Conservation (phyloP, 768 basidiomycete species). For the Kwoniella shandongensis region DNA sequence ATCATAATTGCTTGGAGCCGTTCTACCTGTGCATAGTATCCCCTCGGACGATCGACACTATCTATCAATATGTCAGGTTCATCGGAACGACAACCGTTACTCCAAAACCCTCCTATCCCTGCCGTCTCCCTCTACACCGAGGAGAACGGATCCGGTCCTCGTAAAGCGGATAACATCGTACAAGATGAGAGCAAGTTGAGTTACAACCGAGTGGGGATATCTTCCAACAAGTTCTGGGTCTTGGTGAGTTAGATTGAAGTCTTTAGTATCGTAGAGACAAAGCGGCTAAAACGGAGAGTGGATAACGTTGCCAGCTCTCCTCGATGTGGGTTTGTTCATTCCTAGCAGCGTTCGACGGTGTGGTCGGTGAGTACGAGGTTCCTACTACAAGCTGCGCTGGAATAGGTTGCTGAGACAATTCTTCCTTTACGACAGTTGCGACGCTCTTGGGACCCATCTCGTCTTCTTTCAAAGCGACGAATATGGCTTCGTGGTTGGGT, state of each 20-base stretch:
- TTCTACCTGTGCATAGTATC: no score
- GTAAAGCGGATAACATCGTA: constrained; percentile 1
- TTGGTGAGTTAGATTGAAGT: constrained; percentile 8
- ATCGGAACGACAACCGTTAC: no score
- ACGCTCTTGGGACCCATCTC: constrained; percentile 36
- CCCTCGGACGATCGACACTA: no score
- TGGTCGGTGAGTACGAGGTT: constrained; percentile 21
- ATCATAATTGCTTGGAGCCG: no score
- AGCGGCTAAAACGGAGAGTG: background rate
- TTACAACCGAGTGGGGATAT: constrained; percentile 39
- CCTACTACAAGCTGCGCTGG: background rate
- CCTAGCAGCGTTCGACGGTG: constrained; percentile 36
- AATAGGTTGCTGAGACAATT: no score
- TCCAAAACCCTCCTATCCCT: no score
- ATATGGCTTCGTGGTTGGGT: constrained; percentile 48
- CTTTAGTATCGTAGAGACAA: background rate
- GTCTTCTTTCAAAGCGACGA: constrained; percentile 39
- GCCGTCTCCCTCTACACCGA: no score
- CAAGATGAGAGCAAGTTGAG: constrained; percentile 15
- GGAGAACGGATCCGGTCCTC: background rate
- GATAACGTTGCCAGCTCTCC: constrained; percentile 11
- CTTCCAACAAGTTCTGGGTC: constrained; percentile 32
- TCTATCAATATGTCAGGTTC: no score
- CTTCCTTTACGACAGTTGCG: constrained; percentile 25
- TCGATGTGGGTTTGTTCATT: constrained; percentile 37